These are phyloP conservation scores for Aspergillus nomiae DNA, from an alignment of 2,329 filamentous ascomycete species.

Conservation along the genomic window DNA sequence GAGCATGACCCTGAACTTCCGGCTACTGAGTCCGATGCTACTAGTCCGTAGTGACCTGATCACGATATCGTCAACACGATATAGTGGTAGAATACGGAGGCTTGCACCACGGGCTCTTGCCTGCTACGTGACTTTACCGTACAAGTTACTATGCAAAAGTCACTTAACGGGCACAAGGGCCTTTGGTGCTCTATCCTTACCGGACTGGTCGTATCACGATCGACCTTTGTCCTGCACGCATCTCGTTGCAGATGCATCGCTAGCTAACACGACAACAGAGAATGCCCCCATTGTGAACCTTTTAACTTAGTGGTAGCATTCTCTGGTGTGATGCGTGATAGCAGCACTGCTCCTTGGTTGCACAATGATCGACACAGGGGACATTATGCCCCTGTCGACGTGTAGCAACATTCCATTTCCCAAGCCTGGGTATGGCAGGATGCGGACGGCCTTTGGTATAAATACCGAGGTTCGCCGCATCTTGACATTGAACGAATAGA, in stretches of 20 bases:
- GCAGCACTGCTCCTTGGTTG: background rate
- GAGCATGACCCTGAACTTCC: constrained; percentile 24
- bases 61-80: background rate
- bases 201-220: background rate
- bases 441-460: background rate
- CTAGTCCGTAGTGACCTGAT: constrained; percentile 20
- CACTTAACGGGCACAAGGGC: background rate
- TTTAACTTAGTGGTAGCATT: background rate
- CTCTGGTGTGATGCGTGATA: background rate
- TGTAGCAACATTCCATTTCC: background rate
- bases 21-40: constrained; percentile 29
- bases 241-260: background rate
- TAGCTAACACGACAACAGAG: background rate
- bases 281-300: background rate
- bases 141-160: background rate
- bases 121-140: background rate
- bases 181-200: background rate
- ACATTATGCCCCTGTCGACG: background rate
- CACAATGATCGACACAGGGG: background rate
- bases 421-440: background rate
- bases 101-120: background rate
- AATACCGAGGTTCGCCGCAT: background rate
- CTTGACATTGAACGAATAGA: background rate
- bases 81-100: background rate
- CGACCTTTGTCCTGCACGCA: background rate